Base-by-base conservation (phyloP, 2,329 filamentous ascomycete genomes). In the Claviceps paspali region DNA sequence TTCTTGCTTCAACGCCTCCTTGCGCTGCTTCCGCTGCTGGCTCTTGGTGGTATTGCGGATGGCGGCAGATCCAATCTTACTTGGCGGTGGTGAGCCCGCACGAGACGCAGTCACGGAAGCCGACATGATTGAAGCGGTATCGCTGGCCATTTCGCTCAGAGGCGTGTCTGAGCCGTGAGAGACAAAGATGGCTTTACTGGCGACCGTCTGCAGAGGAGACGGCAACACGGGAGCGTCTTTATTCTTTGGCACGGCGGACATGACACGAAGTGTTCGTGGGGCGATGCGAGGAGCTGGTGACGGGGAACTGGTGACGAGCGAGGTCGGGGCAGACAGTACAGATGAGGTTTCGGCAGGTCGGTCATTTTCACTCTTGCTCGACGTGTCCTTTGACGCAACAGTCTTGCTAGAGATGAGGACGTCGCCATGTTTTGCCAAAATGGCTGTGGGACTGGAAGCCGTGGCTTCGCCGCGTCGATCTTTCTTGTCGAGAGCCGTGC, bases 1-100 rank as follows among this genome's bases (percentile, higher is more conserved):
- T 39, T 81, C 76, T 48, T 77, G 74, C 49, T 76, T 80, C 41
- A 73, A 62, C 14, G 68, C 70, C 44, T 80, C 77, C 52, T 77
- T 79, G 44, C 78, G 73, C 49, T 82, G 74, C 56, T 87, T 88
- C 52, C 81, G 80, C 52, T 81, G 73, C 52, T 83, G 79, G 49
- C 77, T 85, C 62, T 86, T 87, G 7, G 82, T 85, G 32, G 79
- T 82, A 17, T 64, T 62, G 41, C 80, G 68, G 3, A 82, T 65
- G 11, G 79, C 75, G 4, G 80, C 79, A 33, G 75, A 74, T 4
- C 82, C 81, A 33, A 85, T 63, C 47, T 69, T 79, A 39, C 44
- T 52, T 2, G 70, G 70, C 6, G 78, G 79, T 3, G 82, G 82
- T 4, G 82, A 85, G 50, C 68, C 82, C 12, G 81, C 74, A 30